phyloP scores from a whole-genome alignment of 441 rosid species.

The Adansonia madagascariensis region DNA sequence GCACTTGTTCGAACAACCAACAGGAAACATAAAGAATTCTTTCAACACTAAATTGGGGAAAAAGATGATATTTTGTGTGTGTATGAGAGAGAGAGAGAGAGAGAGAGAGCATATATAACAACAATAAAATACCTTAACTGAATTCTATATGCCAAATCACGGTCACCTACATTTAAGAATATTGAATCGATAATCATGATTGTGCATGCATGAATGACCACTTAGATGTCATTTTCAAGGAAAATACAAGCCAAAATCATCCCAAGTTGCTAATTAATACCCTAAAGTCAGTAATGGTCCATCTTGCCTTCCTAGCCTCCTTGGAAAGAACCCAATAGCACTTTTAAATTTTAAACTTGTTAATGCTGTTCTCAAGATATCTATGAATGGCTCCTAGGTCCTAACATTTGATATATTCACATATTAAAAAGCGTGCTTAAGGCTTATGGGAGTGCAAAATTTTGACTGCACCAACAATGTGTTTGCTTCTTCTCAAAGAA shows the following conservation, averaged over 20 bases:
- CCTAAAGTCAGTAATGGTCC: neutral
- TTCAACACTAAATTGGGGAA: neutral
- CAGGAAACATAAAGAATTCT: neutral
- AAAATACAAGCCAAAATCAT: neutral
- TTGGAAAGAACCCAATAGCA: neutral
- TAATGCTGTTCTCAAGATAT: neutral
- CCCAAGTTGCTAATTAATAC: neutral
- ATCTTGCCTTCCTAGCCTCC: neutral
- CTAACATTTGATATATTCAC: constrained; percentile 1
- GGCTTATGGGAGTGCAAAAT: neutral
- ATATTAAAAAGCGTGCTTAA: neutral
- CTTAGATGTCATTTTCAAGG: neutral
- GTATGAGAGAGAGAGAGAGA: neutral
- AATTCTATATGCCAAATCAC: neutral
- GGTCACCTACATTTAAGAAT: neutral
- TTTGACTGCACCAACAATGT: neutral
- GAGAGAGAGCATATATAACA: neutral
- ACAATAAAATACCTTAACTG: neutral
- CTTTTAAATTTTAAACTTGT: neutral
- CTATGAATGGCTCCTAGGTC: neutral
- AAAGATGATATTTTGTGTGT: neutral
- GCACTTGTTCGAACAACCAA: neutral
- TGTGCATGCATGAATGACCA: constrained; percentile 10
- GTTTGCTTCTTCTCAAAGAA: neutral
- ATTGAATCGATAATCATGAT: neutral